Base-by-base conservation (phyloP, 805 yeast genomes). In the Kuraishia capsulata region DNA sequence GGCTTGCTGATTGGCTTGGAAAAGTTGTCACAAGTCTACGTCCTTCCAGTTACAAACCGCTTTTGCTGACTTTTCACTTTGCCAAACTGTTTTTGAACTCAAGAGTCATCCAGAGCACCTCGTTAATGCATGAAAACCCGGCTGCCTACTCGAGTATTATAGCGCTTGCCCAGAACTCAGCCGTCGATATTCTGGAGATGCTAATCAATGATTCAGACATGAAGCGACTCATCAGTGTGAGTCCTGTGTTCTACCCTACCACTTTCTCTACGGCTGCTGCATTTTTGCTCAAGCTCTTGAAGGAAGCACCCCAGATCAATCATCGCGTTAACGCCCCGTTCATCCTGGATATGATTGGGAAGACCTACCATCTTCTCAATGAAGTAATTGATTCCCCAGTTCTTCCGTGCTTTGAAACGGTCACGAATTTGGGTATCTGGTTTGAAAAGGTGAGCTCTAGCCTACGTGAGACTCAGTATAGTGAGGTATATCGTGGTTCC, bases 11-110 rank as follows among this genome's bases (percentile, higher is more conserved):
- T 9, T 33, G 36, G 36, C 11, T 19, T 4, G 28, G 18, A 6
- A 33, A 33, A 20, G 25, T 21, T 14, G 23, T 20, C 17, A 20
- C 25, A 11, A 19, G 14, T 21, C 16, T 33, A 16, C 13, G 28
- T 9, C 36, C 25, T 5, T 33, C 36, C 5, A 18, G 19, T 6
- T 33, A n/a, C n/a, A 33, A 33, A n/a, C 36, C 36, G 19, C 25
- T 33, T 5, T 16, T 33, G 6, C 14, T 33, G 17, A 19, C 36
- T 5, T 33, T 33, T n/a, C 28, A 20, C 21, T 33, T 33, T 21
- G 36, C 36, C 11, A 33, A 33, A 18, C 18, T 33, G 25, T 33
- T 20, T 20, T 28, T 33, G 36, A 33, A 33, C 36, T 19, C 25
- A n/a, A 33, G 36, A 21, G 25, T 33, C 25, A 18, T 33, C 19